Base-by-base conservation (phyloP, 768 basidiomycete genomes). In the Amanita fuliginea region DNA sequence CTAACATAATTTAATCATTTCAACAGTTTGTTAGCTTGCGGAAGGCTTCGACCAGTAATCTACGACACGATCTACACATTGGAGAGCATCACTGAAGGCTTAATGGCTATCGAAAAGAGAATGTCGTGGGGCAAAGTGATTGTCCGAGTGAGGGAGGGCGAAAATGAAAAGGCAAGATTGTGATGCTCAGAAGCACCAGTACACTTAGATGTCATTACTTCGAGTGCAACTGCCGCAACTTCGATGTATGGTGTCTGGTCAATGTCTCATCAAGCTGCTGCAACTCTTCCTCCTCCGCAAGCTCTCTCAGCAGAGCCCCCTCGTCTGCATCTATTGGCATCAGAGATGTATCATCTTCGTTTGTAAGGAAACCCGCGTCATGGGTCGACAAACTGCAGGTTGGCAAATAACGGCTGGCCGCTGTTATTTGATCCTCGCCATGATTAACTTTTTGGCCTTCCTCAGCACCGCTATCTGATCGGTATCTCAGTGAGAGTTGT, bases 71-170 rank as follows among this genome's bases (percentile, higher is more conserved):
- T 83, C 1, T 96, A 79, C 64, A 62, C 86, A 0, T 65, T 97
- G 1, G 84, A 86, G 21, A 65, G 63, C 7, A 65, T 93, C 2
- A 65, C 74, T 3, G 77, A 82, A 1, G 95, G 85, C 1, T 65
- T 97, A 44, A 60, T 59, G 11, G 91, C 87, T 21, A 65, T 98
- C 16, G 92, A 93, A 59, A 71, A 70, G 41, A 71, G 95, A 54
- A 77, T 88, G 66, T 94, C 92, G 4, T 98, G 92, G 89, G 95
- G 95, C 0, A 97, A 97, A 60, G 86, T 74, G 0, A 70, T 94
- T 21, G 76, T 89, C 6, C 72, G 69, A 44, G 62, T 98, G 42
- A 74, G 70, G 46, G 74, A 79, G 22, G 78, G 82, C 21, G 55
- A 34, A 0, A 57, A 57, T 21, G 21, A n/a, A 47, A 68, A 54